Evolutionary conservation across 129 eudicot genomes (phyloP), one percentile per base, ranked within the genome.

Genomic region (Artemisia tridentata): DNA sequence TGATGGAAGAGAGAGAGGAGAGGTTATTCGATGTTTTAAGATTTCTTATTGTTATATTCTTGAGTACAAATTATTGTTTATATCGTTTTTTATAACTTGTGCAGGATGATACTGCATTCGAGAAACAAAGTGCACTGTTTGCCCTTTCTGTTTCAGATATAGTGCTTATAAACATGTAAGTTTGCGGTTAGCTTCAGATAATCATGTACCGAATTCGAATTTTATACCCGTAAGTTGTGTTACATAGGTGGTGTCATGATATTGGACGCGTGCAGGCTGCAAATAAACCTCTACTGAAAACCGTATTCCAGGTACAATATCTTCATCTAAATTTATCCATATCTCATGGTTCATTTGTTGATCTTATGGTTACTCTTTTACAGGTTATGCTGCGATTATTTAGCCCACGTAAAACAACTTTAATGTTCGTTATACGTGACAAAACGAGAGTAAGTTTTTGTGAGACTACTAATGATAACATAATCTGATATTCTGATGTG

Each of bases 231-330:
- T 7, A 9, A 27, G 18, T 45, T 23, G 43, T 38, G 45, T 15
- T 65, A 31, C 51, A 8, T 71, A 82, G 86, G 80, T 82, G 86
- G 86, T 82, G 86, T 74, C 83, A 78, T 78, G 86, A 82, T 58
- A 78, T 82, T 72, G 90, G 90, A 16, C 90, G 90, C 73, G 90
- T 79, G 58, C 87, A 82, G 79, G 90, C 90, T 56, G 80, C 90
- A 57, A 85, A 82, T 82, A 85, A 85, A 52, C 90, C 87, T 74
- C 87, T 85, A 38, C 47, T 85, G 69, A 85, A 82, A 81, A 85
- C 85, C 57, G 85, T 85, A 77, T 85, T 85, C 66, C 87, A 85
- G 84, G 90, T 82, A 68, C 18, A 51, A 7, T 38, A 38, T 38
- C 2, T 38, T 38, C 45, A 38, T 38, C 45, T 7, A 8, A 7